Evolutionary conservation across 1,284 basidiomycete genomes (phyloP).

Genomic region (Exobasidium cylindrosporum): DNA sequence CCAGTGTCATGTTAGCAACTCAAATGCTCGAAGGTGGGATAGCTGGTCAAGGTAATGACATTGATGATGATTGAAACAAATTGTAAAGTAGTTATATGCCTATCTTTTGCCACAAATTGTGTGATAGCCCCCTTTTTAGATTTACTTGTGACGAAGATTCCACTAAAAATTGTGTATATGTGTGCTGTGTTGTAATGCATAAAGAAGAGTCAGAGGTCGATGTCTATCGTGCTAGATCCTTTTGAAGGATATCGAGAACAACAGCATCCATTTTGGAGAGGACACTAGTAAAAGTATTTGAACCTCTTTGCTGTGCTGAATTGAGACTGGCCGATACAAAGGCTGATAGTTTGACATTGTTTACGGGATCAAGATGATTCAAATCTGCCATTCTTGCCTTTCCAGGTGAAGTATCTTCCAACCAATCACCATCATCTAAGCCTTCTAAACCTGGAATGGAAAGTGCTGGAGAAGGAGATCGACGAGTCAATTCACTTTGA

Average conservation of each 20-base stretch:
- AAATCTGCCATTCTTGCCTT: constrained; percentile 32
- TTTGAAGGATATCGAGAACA: constrained; percentile 44
- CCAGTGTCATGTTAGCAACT: neutral
- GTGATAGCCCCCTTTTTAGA: neutral
- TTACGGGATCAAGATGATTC: constrained; percentile 31
- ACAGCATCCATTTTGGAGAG: constrained; percentile 41
- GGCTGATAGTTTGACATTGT: constrained; percentile 25
- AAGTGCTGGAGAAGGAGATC: constrained; percentile 11
- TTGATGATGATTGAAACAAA: constrained; percentile 2
- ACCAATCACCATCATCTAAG: constrained; percentile 27
- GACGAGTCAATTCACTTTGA: neutral
- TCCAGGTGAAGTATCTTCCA: constrained; percentile 45
- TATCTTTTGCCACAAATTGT: neutral
- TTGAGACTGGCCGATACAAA: constrained; percentile 32
- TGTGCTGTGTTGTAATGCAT: neutral
- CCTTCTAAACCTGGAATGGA: constrained; percentile 22
- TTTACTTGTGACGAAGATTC: neutral
- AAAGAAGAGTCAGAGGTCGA: neutral
- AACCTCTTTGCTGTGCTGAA: constrained; percentile 25
- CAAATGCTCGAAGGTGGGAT: constrained; percentile 5
- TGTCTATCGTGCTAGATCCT: constrained; percentile 24
- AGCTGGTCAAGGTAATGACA: constrained; percentile 11
- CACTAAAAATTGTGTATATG: neutral
- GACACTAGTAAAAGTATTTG: constrained; percentile 20
- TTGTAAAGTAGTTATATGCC: too few species aligned